Base-by-base conservation (phyloP, 257 asterid species). In the Voacanga thouarsii region DNA sequence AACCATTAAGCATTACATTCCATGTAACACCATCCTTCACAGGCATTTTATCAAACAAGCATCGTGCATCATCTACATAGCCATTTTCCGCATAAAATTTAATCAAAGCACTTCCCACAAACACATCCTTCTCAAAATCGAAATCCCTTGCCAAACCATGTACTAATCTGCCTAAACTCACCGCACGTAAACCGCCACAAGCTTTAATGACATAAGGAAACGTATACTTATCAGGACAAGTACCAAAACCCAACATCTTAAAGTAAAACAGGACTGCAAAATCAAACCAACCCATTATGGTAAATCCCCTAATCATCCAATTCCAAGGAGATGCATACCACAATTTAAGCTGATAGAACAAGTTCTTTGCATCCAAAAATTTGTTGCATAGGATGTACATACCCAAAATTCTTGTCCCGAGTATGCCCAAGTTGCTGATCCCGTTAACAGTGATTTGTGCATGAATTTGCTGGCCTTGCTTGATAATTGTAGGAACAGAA, bases 311-410 rank as follows among this genome's bases (percentile, higher is more conserved):
- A 75, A 95, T 91, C 96, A 95, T 87, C 99, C 98, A 93, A 91
- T 95, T 93, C 99, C 99, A 94, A 85, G 99, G 99, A 59, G 97
- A 91, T 49, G 99, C 96, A 67, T 88, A 93, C 79, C 86, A 76
- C 79, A 93, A 72, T n/a, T 85, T 87, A 56, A 95, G 96, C 90
- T 84, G 96, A 80, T 72, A 79, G 59, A 95, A 95, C 51, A 95
- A 70, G 8, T 83, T 88, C 86, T 85, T 87, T 82, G 96, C 97
- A 69, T 91, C 88, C 47, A 18, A 15, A 82, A 82, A 85, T 12
- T 75, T 85, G 78, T 83, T 80, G 67, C 90, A 87, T 61, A 88
- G 82, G 70, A 90, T 61, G 79, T 95, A 95, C 82, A 91, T 72
- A 1, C 96, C 99, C 96, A 95, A 78, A 80, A 93, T 74, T 85